A percentile compares a stretch with the other conserved stretches of the same genome.
Evolutionary conservation across 176 grass and related monocot species (phyloP).

Genomic region (Saccharum spontaneum): DNA sequence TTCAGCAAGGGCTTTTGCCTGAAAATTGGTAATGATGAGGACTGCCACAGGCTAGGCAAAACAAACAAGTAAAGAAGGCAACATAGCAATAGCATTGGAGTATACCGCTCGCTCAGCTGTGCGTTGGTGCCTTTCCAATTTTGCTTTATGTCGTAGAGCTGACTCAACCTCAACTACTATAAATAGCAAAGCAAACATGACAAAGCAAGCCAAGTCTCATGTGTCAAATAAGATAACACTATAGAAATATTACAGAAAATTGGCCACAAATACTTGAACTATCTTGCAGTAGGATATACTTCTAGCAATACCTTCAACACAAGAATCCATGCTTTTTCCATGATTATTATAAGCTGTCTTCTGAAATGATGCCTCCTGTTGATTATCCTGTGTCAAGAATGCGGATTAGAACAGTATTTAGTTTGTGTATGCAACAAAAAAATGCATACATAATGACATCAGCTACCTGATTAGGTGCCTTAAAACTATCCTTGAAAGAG

Average conservation of each 20-base stretch:
- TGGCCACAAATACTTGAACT: constrained; percentile 6
- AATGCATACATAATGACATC: background rate
- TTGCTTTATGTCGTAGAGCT: constrained; percentile 83
- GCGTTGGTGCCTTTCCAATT: constrained; percentile 78
- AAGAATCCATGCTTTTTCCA: constrained; percentile 42
- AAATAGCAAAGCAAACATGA: constrained; percentile 29
- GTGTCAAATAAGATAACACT: constrained; percentile 3
- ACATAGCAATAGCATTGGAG: constrained; percentile 37
- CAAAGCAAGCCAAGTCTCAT: background rate
- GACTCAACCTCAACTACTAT: constrained; percentile 69
- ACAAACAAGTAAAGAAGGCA: constrained; percentile 31
- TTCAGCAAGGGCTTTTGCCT: constrained; percentile 97
- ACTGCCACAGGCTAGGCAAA: constrained; percentile 4
- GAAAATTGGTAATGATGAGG: constrained; percentile 43
- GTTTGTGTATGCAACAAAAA: background rate
- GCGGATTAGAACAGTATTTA: constrained; percentile 21
- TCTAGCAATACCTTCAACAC: constrained; percentile 47
- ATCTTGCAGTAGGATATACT: constrained; percentile 12
- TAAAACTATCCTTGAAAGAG: constrained; percentile 65
- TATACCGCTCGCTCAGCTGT: constrained; percentile 87
- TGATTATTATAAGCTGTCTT: constrained; percentile 45
- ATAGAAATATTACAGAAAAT: constrained; percentile 1
- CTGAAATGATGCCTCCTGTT: constrained; percentile 56
- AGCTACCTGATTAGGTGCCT: constrained; percentile 63
- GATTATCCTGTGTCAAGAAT: constrained; percentile 49